Base-by-base conservation (phyloP, 73 alveolate species). In the Tetrahymena borealis region DNA sequence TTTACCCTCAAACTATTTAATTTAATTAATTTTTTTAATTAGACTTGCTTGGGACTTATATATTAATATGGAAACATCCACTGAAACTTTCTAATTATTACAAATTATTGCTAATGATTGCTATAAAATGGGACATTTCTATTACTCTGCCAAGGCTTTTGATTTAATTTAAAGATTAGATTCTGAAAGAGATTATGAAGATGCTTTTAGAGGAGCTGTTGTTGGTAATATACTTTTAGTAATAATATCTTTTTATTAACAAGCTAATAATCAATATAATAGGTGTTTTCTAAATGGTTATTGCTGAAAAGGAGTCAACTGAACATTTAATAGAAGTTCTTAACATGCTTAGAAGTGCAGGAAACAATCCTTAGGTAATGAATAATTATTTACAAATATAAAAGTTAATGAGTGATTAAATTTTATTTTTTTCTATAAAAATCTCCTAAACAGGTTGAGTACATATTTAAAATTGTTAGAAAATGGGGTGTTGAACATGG, bases 101-200 rank as follows among this genome's bases (percentile, higher is more conserved):
- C 95, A 97, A 43, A 90, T 98, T 79, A 98, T 98, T 28, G 99
- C 99, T 40, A 98, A 98, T 94, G 99, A 99, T 91, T 98, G 99
- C 96, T 98, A 99, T 96, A 95, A 97, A 91, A 99, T 99, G 99
- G 99, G 99, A 32, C 99, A 97, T 91, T 98, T 98, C 97, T 99
- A 99, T 93, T 98, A 97, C 93, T 98, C 99, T 2, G 98, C 97
- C 32, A 97, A 98, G 94, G 99, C 99, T 13, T 99, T 98, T 90
- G 99, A 98, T 79, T 99, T 99, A 60, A 97, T 99, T 41, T 99
- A 98, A 93, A 97, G 99, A 96, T 96, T 98, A 43, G 99, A 98
- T 92, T 99, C 99, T 6, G 99, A 98, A 90, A 98, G 98, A 13
- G 99, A 98, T 94, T 98, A 96, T 94, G 97, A 99, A 97, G 99